These are phyloP conservation scores for Zygotorulaspora florentina DNA, from an alignment of 805 yeast species.

Conservation along the genomic window DNA sequence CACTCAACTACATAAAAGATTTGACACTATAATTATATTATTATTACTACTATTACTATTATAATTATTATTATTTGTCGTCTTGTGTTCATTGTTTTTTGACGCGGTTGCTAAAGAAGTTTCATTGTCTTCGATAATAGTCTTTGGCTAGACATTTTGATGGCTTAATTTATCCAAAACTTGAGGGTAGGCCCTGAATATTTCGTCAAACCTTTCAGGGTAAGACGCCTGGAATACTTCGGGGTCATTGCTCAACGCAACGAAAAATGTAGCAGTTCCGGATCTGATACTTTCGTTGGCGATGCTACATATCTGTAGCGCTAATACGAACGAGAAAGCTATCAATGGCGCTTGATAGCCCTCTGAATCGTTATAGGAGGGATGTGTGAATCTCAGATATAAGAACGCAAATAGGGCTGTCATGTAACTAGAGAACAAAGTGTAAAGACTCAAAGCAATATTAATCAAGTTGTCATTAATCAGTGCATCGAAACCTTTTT, in stretches of 20 bases:
- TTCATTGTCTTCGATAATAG: neutral
- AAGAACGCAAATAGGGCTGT: slow-evolving; percentile 59
- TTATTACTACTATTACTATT: no score
- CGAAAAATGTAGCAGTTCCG: slow-evolving; percentile 79
- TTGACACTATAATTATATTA: no score
- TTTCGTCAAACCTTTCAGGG: slow-evolving; percentile 61
- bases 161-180: slow-evolving; percentile 52
- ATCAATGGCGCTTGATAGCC: slow-evolving; percentile 65
- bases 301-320: slow-evolving; percentile 70
- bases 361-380: slow-evolving; percentile 58
- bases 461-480: slow-evolving; percentile 80
- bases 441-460: slow-evolving; percentile 72
- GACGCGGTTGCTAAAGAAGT: no score
- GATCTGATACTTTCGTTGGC: slow-evolving; percentile 72
- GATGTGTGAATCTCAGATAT: slow-evolving; percentile 63
- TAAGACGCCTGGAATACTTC: slow-evolving; percentile 72
- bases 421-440: slow-evolving; percentile 67
- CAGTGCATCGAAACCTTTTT: slow-evolving; percentile 79
- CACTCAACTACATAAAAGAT: no score
- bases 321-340: slow-evolving; percentile 68
- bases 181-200: slow-evolving; percentile 63
- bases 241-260: slow-evolving; percentile 81
- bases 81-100: no score
- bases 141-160: slow-evolving; percentile 21
- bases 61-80: no score